These are phyloP conservation scores for Sicyos baderoa DNA, from an alignment of 306 rosid genomes.

Conservation along the genomic window DNA sequence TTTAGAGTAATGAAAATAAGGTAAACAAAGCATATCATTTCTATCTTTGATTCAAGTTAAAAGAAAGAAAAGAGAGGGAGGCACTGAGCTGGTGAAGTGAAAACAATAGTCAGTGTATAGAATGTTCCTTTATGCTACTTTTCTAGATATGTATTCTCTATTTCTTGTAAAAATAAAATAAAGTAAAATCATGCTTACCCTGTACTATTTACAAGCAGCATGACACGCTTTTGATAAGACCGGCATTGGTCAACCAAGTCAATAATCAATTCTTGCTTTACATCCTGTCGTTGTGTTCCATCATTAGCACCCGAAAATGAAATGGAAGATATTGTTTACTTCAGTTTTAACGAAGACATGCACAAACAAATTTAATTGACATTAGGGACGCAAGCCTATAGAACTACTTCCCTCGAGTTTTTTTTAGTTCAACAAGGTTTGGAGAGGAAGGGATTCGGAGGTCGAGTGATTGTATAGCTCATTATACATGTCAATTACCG, in stretches of 20 bases:
- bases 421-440: too few relatives aligned
- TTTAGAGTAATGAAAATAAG: background rate
- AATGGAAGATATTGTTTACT: background rate
- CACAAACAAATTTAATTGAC: background rate
- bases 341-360: background rate
- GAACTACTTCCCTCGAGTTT: background rate
- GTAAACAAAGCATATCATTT: background rate
- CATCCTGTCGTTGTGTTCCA: slow-evolving; percentile 48
- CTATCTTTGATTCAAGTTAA: background rate
- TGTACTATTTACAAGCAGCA: slow-evolving; percentile 79
- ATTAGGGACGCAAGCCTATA: background rate
- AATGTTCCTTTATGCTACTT: background rate
- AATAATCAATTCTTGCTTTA: slow-evolving; percentile 79
- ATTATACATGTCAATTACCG: too few relatives aligned
- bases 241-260: slow-evolving; percentile 98
- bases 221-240: slow-evolving; percentile 75
- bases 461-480: too few relatives aligned
- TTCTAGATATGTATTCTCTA: background rate
- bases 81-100: too few relatives aligned
- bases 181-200: slow-evolving; percentile 34
- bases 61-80: too few relatives aligned
- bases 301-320: background rate
- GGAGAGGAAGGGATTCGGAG: too few relatives aligned
- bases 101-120: too few relatives aligned
- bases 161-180: background rate